Evolutionary conservation across 371 early-diverging fungal species (phyloP), one percentile per base, ranked within the genome.

Genomic region (Mucor circinelloides): DNA sequence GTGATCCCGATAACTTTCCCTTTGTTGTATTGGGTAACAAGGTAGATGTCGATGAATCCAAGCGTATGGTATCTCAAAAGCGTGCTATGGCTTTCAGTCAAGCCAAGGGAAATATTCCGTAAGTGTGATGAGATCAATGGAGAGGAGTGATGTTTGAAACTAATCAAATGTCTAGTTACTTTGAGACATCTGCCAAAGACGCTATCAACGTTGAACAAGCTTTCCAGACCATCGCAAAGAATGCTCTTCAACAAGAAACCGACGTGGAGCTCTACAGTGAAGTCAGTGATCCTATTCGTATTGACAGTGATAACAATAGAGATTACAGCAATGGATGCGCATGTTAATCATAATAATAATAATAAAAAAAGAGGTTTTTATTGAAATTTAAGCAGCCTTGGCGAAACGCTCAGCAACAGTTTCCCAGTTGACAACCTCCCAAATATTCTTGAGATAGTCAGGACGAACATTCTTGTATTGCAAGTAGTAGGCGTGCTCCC

Each of bases 401-500:
- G 85, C 87, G 74, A 89, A 97, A 72, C 96, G 90, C 70, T 90
- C 89, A 58, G 90, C 82, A 52, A 94, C 95, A 62, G 91, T 89
- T 87, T 97, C 93, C 99, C 99, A 99, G 92, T 99, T 96, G 72
- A 99, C 86, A 6, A 99, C 95, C 62, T 91, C 90, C 97, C 98
- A 99, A 72, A 98, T 93, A 27, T 91, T 91, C 81, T 95, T 92
- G 66, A 99, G 82, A 82, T 98, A 99, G 63, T 95, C 97, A 21
- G 94, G 94, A 68, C 97, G 94, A 46, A 91, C 95, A 80, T 97
- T 97, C 88, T 95, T 95, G 89, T 98, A 98, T 80, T 98, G 95
- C 68, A 99, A 84, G 77, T 99, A 99, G 85, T 98, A 99, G 31
- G 99, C 95, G 72, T 99, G 99, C 83, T 98, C 99, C 99, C 99